These are phyloP conservation scores for Arthrobotrys iridis DNA, from an alignment of 2,329 filamentous ascomycete species.

Conservation along the genomic window DNA sequence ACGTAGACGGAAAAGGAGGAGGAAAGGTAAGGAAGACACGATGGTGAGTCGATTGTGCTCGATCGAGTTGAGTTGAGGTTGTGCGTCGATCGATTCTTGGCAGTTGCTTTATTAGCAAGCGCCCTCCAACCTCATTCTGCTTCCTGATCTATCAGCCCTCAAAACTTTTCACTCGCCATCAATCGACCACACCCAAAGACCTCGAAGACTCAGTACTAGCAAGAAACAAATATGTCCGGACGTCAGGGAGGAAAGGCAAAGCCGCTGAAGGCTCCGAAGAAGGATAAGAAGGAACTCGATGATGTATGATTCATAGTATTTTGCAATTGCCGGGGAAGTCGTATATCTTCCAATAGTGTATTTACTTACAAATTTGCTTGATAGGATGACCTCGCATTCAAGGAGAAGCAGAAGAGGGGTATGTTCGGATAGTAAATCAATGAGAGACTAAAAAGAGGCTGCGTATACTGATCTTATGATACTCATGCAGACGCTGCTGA, in stretches of 20 bases:
- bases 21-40: constrained; percentile 17
- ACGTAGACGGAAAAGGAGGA: background rate
- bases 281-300: constrained; percentile 53
- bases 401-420: constrained; percentile 58
- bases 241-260: constrained; percentile 59
- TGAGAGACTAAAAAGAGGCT: background rate
- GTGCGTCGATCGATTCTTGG: constrained; percentile 28
- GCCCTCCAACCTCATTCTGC: constrained; percentile 34
- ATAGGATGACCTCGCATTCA: constrained; percentile 56
- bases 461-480: background rate
- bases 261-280: constrained; percentile 59
- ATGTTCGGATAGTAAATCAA: background rate
- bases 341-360: background rate
- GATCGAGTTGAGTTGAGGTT: constrained; percentile 42
- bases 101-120: constrained; percentile 41
- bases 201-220: background rate
- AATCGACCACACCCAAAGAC: constrained; percentile 1
- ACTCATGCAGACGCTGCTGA: constrained; percentile 57
- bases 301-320: constrained; percentile 29
- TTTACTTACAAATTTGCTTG: constrained; percentile 7
- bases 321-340: too few relatives aligned
- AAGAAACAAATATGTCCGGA: constrained; percentile 56
- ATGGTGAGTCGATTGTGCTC: constrained; percentile 21
- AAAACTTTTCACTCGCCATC: constrained; percentile 40
- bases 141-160: background rate